Evolutionary conservation across 2,329 filamentous ascomycete genomes (phyloP).

Genomic region (Botrytis porri): DNA sequence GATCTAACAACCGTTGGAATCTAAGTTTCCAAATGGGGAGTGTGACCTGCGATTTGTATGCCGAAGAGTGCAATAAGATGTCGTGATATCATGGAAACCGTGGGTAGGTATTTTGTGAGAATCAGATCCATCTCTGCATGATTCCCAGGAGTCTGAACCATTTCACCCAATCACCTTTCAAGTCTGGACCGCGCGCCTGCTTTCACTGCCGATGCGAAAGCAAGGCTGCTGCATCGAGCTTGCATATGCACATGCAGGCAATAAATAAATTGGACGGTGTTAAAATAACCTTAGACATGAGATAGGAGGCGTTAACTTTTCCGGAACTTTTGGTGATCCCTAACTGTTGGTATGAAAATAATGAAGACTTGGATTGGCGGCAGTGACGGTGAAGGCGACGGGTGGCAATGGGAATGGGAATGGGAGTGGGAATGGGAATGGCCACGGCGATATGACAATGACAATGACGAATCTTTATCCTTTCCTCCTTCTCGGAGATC

Average conservation of each 20-base stretch:
- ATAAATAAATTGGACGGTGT: constrained; percentile 6
- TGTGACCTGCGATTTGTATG: neutral
- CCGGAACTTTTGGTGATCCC: neutral
- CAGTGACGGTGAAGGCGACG: neutral
- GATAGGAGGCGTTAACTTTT: constrained; percentile 8
- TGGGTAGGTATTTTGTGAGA: neutral
- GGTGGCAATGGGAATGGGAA: no score
- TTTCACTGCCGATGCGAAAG: constrained; percentile 13
- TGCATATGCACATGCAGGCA: constrained; percentile 9
- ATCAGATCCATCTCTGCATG: neutral
- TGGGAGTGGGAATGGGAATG: no score
- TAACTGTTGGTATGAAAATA: neutral
- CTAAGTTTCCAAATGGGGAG: neutral
- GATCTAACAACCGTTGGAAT: neutral
- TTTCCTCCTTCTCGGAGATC: neutral
- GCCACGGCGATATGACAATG: no score
- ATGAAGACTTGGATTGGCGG: neutral
- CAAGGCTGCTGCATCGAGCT: constrained; percentile 2
- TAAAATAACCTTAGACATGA: neutral
- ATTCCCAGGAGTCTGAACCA: neutral
- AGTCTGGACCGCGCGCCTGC: constrained; percentile 3
- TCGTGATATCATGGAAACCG: neutral
- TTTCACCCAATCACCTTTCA: neutral
- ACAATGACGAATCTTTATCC: no score
- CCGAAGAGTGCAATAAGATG: neutral